These are phyloP conservation scores for Kurtzmaniella natalensis DNA, from an alignment of 1,139 yeast species.

Conservation along the genomic window DNA sequence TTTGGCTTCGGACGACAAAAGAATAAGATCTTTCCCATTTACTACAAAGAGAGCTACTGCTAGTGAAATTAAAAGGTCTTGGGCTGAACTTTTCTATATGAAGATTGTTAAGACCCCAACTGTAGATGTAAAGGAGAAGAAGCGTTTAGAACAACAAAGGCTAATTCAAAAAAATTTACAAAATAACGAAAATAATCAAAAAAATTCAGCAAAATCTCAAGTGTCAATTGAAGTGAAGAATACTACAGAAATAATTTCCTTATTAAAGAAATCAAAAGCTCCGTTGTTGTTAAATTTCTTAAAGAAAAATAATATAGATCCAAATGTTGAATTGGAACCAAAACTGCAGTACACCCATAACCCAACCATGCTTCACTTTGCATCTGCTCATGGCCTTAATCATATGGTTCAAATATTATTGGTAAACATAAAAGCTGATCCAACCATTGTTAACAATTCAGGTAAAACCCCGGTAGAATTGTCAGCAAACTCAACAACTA, in stretches of 20 bases:
- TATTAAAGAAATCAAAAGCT: slow-evolving; percentile 72
- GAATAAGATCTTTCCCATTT: slow-evolving; percentile 74
- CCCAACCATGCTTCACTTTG: slow-evolving; percentile 79
- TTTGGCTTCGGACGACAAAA: slow-evolving; percentile 43
- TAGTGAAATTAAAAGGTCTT: slow-evolving; percentile 74
- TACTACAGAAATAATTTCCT: slow-evolving; percentile 52
- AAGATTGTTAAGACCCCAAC: slow-evolving; percentile 54
- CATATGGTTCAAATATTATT: slow-evolving; percentile 68
- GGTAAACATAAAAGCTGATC: slow-evolving; percentile 66
- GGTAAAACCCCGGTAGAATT: slow-evolving; percentile 60
- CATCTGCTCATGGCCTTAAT: slow-evolving; percentile 61
- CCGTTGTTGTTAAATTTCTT: slow-evolving; percentile 67
- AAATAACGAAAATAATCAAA: slow-evolving; percentile 16
- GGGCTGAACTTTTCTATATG: slow-evolving; percentile 73
- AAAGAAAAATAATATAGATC: slow-evolving; percentile 51
- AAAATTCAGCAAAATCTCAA: slow-evolving; percentile 18
- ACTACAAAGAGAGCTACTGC: slow-evolving; percentile 87
- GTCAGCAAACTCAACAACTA: slow-evolving; percentile 39
- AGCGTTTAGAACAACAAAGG: slow-evolving; percentile 19
- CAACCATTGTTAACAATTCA: slow-evolving; percentile 46
- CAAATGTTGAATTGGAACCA: slow-evolving; percentile 54
- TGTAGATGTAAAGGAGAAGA: slow-evolving; percentile 27
- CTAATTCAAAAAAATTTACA: slow-evolving; percentile 12
- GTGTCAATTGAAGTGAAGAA: slow-evolving; percentile 39
- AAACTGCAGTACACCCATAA: slow-evolving; percentile 43